Base-by-base conservation (phyloP, 2,329 filamentous ascomycete genomes). In the Penicillium sp. region DNA sequence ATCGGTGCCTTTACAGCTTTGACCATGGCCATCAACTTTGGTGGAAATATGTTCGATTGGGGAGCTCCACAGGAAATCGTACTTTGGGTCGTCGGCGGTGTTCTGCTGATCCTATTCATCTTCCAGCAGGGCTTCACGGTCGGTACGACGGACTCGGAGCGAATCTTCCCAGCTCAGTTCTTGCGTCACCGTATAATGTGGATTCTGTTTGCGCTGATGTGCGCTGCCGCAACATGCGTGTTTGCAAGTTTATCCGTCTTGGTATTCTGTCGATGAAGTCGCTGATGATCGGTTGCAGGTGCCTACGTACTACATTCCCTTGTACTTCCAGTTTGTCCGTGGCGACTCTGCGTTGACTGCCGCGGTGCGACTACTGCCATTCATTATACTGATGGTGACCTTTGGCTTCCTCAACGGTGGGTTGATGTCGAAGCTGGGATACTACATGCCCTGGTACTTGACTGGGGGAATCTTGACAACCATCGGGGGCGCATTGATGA, bases 21-120 rank as follows among this genome's bases (percentile, higher is more conserved):
- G 35, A 72, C 82, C 28, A 78, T 87, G 70, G 82, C 77, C 1
- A 77, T 86, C 59, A 76, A 76, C 55, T 83, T 85, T 45, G 84
- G 81, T 8, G 84, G 84, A 1, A 70, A 73, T 0, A 39, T 78
- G 7, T 86, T 79, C 54, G 64, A 74, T 0, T 88, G 84, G 83
- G 67, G 72, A 47, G 76, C 73, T 4, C 75, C 74, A 0, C 20
- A 50, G 1, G 55, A 61, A 8, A 83, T 86, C 51, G 75, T 75
- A 0, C 72, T 81, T 4, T 84, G 83, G 66, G 73, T 81, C 17
- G 69, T 81, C 1, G 81, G 79, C 17, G 81, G 74, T 1, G 70
- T 82, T 0, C 65, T 82, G 0, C 71, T 81, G 35, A 67, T 81
- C 35, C 58, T 73, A 4, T 85, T 86, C 59, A 62, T 64, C 2